Base-by-base conservation (phyloP, 2,329 filamentous ascomycete genomes). In the Colletotrichum graminicola region DNA sequence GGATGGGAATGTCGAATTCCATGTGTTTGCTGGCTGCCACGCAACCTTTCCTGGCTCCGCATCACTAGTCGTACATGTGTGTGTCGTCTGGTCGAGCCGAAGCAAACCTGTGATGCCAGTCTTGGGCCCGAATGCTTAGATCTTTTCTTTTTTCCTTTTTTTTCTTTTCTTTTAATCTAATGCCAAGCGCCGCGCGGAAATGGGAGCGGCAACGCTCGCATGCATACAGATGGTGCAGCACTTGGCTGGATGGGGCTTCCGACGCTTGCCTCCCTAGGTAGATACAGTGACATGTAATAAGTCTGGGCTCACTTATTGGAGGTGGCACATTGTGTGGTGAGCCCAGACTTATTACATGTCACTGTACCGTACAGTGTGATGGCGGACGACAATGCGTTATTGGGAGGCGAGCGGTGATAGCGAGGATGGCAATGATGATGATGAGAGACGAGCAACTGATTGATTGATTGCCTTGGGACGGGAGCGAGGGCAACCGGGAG, bases 391-490 rank as follows among this genome's bases (percentile, higher is more conserved):
- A n/a, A n/a, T n/a, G n/a, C n/a, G n/a, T n/a, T n/a, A n/a, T n/a
- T n/a, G n/a, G n/a, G n/a, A n/a, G n/a, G n/a, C n/a, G n/a, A n/a
- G n/a, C n/a, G 29, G 29, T 29, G 29, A 29, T 29, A 4, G 29
- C 29, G 55, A 1, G 23, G 55, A 39, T 34, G 39, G 41, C 5
- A 61, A 43, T 41, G 39, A 41, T 16, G 39, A 41, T 16, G 41
- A n/a, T n/a, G n/a, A n/a, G n/a, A 39, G 11, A 23, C 26, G n/a
- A 45, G n/a, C 29, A 56, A 26, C 26, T 41, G 41, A 49, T 61
- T 54, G 62, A 55, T 54, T 39, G 55, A 10, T 54, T 18, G 49
- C 49, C 23, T 52, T 60, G 36, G 39, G 61, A 69, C 34, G 66
- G 34, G 52, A 41, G 54, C 41, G 49, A 67, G 54, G n/a, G 34